Evolutionary conservation across 768 basidiomycete species (phyloP).

Genomic region (Suillus weaverae): DNA sequence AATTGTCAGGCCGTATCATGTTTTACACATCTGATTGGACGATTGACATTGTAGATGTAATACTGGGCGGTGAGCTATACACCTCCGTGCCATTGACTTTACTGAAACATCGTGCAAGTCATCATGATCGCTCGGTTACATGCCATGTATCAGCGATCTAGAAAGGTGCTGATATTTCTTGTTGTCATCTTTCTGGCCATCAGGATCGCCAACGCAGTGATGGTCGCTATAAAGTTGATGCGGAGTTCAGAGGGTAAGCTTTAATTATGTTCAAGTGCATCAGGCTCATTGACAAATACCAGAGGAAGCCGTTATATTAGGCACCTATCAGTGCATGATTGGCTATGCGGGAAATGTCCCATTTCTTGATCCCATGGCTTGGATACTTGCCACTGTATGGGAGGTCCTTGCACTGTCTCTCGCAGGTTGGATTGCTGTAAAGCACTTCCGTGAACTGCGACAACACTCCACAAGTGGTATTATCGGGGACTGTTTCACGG

Average conservation of each 20-base stretch:
- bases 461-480: not conserved
- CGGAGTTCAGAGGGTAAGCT: not conserved
- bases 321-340: not conserved
- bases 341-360: accelerated
- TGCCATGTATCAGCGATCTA: not conserved
- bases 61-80: not conserved
- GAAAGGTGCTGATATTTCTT: not conserved
- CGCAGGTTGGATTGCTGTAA: not conserved
- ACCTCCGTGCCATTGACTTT: not conserved
- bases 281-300: not conserved
- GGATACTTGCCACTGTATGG: not conserved
- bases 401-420: not conserved
- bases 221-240: accelerated
- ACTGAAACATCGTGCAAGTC: not conserved
- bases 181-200: not conserved
- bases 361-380: not conserved
- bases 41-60: accelerated
- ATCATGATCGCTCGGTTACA: not conserved
- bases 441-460: not conserved
- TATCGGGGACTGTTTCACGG: not conserved
- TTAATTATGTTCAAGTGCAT: not conserved
- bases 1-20: not conserved
- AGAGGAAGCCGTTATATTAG: not conserved
- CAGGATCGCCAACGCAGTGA: not conserved
- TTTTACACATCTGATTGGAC: not conserved